Evolutionary conservation across 768 basidiomycete genomes (phyloP).

Genomic region (Cyathus striatus): DNA sequence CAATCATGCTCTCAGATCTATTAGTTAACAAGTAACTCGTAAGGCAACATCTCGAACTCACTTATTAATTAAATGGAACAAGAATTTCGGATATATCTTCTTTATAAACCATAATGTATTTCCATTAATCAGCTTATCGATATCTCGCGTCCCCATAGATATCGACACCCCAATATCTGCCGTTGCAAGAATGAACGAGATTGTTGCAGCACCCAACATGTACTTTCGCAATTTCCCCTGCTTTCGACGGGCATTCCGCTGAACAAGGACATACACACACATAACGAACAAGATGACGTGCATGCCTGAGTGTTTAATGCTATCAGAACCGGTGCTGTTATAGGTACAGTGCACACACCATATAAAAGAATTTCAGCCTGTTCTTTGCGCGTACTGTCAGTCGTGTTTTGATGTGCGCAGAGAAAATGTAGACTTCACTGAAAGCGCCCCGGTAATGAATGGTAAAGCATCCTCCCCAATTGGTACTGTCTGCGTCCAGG

Average conservation of each 20-base stretch:
- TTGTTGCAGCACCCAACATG: conserved; percentile 2
- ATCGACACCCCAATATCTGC: conserved; percentile 15
- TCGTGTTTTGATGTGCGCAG: no score
- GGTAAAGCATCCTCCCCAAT: no score
- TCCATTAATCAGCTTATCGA: conserved; percentile 3
- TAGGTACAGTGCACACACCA: no score
- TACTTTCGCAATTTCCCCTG: not conserved
- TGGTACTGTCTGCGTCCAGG: no score
- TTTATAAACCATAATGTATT: conserved; percentile 5
- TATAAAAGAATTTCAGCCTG: no score
- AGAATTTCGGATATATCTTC: conserved; percentile 15
- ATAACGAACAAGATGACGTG: conserved; percentile 23
- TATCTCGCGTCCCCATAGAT: conserved; percentile 7
- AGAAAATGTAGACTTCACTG: no score
- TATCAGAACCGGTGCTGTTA: no score
- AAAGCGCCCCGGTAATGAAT: no score
- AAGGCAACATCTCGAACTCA: conserved; percentile 7
- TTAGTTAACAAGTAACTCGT: not conserved
- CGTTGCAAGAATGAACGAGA: conserved; percentile 8
- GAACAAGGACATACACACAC: conserved; percentile 6
- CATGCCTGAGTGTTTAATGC: no score
- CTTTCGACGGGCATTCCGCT: not conserved
- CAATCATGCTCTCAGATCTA: conserved; percentile 13
- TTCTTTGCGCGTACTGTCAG: no score
- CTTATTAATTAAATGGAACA: conserved; percentile 18